A percentile compares a stretch with the other conserved stretches of the same genome.
Evolutionary conservation across 2,329 filamentous ascomycete genomes (phyloP).

Genomic region (Talaromyces sp.): DNA sequence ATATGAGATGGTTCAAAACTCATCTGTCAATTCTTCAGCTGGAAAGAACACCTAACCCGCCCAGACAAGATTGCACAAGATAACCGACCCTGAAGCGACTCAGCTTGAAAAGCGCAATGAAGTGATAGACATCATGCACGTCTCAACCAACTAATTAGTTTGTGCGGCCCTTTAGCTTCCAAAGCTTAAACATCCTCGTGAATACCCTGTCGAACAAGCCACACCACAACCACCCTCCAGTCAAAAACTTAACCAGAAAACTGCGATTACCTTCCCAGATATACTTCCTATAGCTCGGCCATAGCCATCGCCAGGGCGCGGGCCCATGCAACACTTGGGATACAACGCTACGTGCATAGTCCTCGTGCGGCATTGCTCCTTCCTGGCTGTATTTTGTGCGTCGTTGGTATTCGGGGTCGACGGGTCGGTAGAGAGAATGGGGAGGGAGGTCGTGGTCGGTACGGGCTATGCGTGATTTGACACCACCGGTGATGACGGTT

Average conservation of each 20-base stretch:
- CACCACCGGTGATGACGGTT: constrained; percentile 56
- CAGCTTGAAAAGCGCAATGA: not conserved
- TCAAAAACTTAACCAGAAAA: constrained; percentile 38
- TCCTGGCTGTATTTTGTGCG: constrained; percentile 52
- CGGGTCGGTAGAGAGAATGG: constrained; percentile 49
- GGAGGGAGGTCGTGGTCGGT: constrained; percentile 44
- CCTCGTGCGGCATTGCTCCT: constrained; percentile 47
- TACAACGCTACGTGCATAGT: constrained; percentile 54
- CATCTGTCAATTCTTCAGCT: not conserved
- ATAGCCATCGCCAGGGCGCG: constrained; percentile 46
- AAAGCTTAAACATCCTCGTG: constrained; percentile 48
- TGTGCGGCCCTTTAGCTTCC: constrained; percentile 32
- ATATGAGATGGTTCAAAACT: not conserved
- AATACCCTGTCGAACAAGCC: constrained; percentile 41
- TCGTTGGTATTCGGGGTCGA: constrained; percentile 48
- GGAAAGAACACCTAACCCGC: not conserved
- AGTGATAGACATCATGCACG: not conserved
- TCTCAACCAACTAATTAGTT: not conserved
- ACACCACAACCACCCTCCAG: constrained; percentile 44
- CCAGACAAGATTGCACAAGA: not conserved
- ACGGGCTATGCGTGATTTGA: constrained; percentile 55
- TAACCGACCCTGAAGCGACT: not conserved
- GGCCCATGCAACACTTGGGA: constrained; percentile 46
- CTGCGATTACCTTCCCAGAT: constrained; percentile 49
- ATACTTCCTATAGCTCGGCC: constrained; percentile 40